Base-by-base conservation (phyloP, 2,329 filamentous ascomycete genomes). In the Daldinia sp. region DNA sequence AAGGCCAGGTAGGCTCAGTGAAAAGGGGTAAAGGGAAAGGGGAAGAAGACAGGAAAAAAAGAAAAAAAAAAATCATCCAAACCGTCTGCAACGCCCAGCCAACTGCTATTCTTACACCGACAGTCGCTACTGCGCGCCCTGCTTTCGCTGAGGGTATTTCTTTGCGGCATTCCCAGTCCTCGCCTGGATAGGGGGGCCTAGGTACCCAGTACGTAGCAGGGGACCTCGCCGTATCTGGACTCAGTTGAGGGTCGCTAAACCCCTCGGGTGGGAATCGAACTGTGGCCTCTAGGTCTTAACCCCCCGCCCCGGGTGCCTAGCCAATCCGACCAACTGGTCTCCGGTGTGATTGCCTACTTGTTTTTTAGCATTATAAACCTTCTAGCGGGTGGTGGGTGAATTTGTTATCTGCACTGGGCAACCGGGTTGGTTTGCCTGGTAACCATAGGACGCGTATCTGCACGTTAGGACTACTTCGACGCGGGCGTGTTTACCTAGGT, bases 91-190 rank as follows among this genome's bases (percentile, higher is more conserved):
- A 41, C 49, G 57, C 57, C 57, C 57, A 54, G 50, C 50, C 48
- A 35, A 35, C 32, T 15, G 32, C 15, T 48, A 34, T 30, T n/a
- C 7, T 35, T 19, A 34, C 11, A 49, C n/a, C 17, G 43, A 21
- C 21, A 9, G 37, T 27, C 10, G 41, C 51, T 56, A 56, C 51
- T 45, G 58, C 58, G 58, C 58, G 50, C 51, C 49, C 37, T 55
- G 47, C 58, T 61, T 61, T 61, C 51, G 45, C 43, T 61, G 29
- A 1, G 37, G 25, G 45, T 51, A 61, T 51, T 61, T 61, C 5
- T 60, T 61, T 55, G 51, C 58, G 21, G 11, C 37, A 23, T 1
- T 29, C 1, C 8, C 21, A 11, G 39, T 25, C 58, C n/a, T 54
- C 30, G 32, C 43, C 30, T 25, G 34, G 43, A 9, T 8, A 35